Conservation (phyloP, 2,329 filamentous ascomycete species). For the Periconia macrospinosa region DNA sequence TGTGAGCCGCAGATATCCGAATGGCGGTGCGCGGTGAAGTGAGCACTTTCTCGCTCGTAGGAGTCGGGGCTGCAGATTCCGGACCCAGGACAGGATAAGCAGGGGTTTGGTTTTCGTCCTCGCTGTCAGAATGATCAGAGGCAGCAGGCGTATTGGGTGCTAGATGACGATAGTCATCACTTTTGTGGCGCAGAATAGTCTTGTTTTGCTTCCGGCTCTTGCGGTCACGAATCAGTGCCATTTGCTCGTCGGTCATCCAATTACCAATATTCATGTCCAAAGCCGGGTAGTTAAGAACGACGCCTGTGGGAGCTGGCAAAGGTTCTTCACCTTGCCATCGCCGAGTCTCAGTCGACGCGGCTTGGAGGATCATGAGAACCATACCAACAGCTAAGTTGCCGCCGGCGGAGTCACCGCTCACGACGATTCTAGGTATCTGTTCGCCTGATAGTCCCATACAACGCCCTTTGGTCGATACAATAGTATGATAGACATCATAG, state of each 20-base stretch:
- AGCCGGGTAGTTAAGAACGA: slow-evolving; percentile 85
- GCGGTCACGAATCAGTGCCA: slow-evolving; percentile 87
- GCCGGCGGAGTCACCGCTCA: slow-evolving; percentile 80
- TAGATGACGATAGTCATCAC: slow-evolving; percentile 81
- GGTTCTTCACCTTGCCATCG: slow-evolving; percentile 58
- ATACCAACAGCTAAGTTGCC: slow-evolving; percentile 80
- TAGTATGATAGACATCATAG: slow-evolving; percentile 79
- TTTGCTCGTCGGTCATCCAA: slow-evolving; percentile 99
- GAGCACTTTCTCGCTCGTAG: slow-evolving; percentile 28
- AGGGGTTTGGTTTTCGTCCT: slow-evolving; percentile 27
- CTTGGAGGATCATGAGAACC: slow-evolving; percentile 87
- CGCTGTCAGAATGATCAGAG: slow-evolving; percentile 71
- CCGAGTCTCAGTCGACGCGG: slow-evolving; percentile 59
- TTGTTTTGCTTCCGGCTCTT: slow-evolving; percentile 76
- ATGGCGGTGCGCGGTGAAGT: slow-evolving; percentile 40
- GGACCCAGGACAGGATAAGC: slow-evolving; percentile 9
- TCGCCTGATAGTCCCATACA: slow-evolving; percentile 75
- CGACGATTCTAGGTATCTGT: slow-evolving; percentile 66
- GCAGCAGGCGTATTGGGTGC: slow-evolving; percentile 79
- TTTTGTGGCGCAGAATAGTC: slow-evolving; percentile 79
- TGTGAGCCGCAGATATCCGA: slow-evolving; percentile 43
- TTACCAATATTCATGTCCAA: slow-evolving; percentile 97
- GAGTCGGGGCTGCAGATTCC: slow-evolving; percentile 7
- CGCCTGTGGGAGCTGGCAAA: slow-evolving; percentile 76
- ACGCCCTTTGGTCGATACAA: slow-evolving; percentile 71